Evolutionary conservation across 495 filamentous ascomycete species (phyloP).

Genomic region (Penicillium argentinense): DNA sequence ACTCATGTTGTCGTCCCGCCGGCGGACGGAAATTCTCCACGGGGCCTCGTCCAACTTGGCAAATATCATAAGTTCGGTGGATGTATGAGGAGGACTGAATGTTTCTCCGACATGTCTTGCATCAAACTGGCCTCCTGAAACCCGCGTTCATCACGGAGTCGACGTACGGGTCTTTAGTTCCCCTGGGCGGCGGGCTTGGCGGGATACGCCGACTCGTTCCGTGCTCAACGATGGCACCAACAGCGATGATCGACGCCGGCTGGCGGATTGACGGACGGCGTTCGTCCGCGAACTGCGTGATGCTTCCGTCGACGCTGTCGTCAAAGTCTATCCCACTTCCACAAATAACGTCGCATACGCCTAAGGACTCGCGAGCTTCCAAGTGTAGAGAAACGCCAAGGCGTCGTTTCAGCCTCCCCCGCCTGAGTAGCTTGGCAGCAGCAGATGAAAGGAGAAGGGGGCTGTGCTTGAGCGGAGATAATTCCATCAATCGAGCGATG

Average conservation of each 20-base stretch:
- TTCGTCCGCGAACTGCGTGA: too few species aligned
- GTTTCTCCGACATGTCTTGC: slow-evolving; percentile 11
- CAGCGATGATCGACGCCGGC: too few species aligned
- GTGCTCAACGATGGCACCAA: too few species aligned
- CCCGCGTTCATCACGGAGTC: not conserved
- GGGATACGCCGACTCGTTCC: too few species aligned
- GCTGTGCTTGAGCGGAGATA: not conserved
- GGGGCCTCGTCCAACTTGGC: too few species aligned
- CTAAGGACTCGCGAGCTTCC: too few species aligned
- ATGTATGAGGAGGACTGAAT: not conserved
- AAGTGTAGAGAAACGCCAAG: not conserved
- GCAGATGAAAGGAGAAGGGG: slow-evolving; percentile 3
- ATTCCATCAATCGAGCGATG: slow-evolving; percentile 4
- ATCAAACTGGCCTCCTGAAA: slow-evolving; percentile 2
- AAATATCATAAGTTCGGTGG: not conserved
- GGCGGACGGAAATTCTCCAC: too few species aligned
- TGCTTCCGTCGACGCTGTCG: too few species aligned
- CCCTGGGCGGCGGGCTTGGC: not conserved
- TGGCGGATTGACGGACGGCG: too few species aligned
- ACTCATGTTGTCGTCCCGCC: too few species aligned
- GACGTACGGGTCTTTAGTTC: not conserved
- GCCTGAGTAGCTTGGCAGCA: not conserved
- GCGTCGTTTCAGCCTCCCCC: not conserved
- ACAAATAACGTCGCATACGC: too few species aligned
- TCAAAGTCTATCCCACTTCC: too few species aligned